phyloP scores from a whole-genome alignment of 495 filamentous ascomycete species.

The Penicillium cinerascens region DNA sequence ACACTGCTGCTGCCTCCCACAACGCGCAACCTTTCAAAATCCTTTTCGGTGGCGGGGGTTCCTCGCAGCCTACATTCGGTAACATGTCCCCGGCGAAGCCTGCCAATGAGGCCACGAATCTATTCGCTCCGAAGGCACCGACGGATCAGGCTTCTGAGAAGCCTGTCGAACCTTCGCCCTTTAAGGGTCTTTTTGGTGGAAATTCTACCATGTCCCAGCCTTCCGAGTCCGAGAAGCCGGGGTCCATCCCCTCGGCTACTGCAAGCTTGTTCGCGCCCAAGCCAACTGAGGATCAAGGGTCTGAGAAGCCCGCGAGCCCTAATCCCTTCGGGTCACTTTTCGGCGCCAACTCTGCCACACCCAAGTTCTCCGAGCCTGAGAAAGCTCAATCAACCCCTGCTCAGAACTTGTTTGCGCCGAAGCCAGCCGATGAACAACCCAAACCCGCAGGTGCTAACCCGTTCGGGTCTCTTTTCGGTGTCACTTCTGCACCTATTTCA shows the following conservation, averaged over 20 bases:
- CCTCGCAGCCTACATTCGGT: background rate
- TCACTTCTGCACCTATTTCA: background rate
- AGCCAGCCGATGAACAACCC: background rate
- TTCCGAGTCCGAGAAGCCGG: background rate
- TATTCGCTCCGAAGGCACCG: slow-evolving; percentile 5
- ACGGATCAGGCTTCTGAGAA: slow-evolving; percentile 3
- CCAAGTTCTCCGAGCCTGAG: background rate
- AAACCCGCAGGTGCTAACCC: slow-evolving; percentile 3
- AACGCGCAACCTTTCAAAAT: slow-evolving; percentile 2
- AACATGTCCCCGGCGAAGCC: background rate
- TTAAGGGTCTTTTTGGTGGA: slow-evolving; percentile 12
- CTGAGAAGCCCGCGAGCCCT: background rate
- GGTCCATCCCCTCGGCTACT: background rate
- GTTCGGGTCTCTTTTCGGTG: slow-evolving; percentile 6
- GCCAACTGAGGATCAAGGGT: background rate
- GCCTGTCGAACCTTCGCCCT: slow-evolving; percentile 6
- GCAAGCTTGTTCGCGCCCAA: slow-evolving; percentile 10
- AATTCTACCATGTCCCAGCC: slow-evolving; percentile 2
- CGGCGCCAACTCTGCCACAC: background rate
- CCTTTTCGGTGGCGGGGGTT: background rate
- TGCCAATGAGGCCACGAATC: background rate
- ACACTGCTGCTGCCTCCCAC: background rate
- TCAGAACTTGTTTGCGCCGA: slow-evolving; percentile 7
- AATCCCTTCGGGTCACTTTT: slow-evolving; percentile 3
- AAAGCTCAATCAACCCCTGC: background rate